phyloP scores from a whole-genome alignment of 345 rosid genomes.

The Syzygium oleosum region DNA sequence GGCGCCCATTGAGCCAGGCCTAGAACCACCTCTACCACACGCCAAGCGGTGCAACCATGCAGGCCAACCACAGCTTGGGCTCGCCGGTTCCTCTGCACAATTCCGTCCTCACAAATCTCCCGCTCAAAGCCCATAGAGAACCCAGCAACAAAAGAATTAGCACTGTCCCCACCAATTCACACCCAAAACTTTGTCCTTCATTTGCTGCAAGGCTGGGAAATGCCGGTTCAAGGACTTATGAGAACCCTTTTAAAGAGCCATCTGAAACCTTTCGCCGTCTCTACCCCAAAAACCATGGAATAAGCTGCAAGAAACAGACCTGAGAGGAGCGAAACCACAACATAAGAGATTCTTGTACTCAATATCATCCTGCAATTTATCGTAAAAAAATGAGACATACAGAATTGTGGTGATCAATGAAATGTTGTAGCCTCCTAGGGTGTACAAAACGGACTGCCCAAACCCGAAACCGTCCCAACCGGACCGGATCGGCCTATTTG shows the following conservation, averaged over 20 bases:
- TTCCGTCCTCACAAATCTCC: slow-evolving; percentile 29
- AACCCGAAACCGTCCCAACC: too few relatives aligned
- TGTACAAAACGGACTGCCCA: too few relatives aligned
- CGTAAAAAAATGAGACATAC: too few relatives aligned
- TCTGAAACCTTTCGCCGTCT: slow-evolving; percentile 70
- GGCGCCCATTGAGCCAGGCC: slow-evolving; percentile 72
- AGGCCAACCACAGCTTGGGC: slow-evolving; percentile 69
- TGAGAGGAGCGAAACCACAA: background rate
- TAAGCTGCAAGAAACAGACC: slow-evolving; percentile 50
- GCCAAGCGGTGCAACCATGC: slow-evolving; percentile 66
- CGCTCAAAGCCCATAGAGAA: slow-evolving; percentile 38
- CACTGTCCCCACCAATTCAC: slow-evolving; percentile 29
- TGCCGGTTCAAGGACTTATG: slow-evolving; percentile 1
- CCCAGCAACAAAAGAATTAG: slow-evolving; percentile 35
- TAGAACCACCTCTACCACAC: slow-evolving; percentile 95
- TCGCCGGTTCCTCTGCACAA: slow-evolving; percentile 31
- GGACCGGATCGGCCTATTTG: too few relatives aligned
- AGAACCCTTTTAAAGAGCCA: slow-evolving; percentile 21
- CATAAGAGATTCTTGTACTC: background rate
- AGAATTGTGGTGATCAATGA: too few relatives aligned
- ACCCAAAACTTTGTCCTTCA: slow-evolving; percentile 29
- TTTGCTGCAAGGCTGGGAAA: background rate
- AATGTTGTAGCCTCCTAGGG: too few relatives aligned
- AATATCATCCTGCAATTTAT: background rate
- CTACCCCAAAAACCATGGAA: slow-evolving; percentile 63